phyloP scores from a whole-genome alignment of 306 rosid genomes.

The Glycyrrhiza uralensis region DNA sequence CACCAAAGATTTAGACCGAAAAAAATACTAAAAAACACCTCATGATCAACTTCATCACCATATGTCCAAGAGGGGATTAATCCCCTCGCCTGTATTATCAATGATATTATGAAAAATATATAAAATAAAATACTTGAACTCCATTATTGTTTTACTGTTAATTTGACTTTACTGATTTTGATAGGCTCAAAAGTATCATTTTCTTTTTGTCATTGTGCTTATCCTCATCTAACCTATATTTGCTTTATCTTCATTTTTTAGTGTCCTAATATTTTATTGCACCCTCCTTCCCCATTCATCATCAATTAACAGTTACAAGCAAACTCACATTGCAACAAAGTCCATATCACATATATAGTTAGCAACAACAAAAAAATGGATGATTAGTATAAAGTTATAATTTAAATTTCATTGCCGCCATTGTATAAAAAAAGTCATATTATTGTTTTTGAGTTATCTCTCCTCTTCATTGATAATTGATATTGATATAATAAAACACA shows the following conservation, averaged over 20 bases:
- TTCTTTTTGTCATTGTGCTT: constrained; percentile 19
- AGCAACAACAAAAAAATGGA: no score
- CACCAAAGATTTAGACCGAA: no score
- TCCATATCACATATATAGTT: constrained; percentile 9
- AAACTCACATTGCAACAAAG: neutral
- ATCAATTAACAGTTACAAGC: constrained; percentile 10
- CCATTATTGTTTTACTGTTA: neutral
- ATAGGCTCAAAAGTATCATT: constrained; percentile 15
- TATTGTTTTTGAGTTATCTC: neutral
- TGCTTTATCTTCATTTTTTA: neutral
- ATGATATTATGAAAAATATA: neutral
- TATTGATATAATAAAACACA: no score
- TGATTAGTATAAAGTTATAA: no score
- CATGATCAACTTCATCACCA: neutral
- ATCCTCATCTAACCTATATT: constrained; percentile 15
- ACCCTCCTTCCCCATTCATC: constrained; percentile 6
- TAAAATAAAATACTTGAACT: neutral
- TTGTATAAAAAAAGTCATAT: no score
- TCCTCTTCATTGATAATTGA: neutral
- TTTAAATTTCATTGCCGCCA: no score
- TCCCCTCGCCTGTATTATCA: neutral
- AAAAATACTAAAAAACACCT: neutral
- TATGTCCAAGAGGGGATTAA: neutral
- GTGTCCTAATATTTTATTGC: constrained; percentile 21
- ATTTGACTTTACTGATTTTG: constrained; percentile 31